Base-by-base conservation (phyloP, 176 grass and related monocot species). In the Avena atlantica region DNA sequence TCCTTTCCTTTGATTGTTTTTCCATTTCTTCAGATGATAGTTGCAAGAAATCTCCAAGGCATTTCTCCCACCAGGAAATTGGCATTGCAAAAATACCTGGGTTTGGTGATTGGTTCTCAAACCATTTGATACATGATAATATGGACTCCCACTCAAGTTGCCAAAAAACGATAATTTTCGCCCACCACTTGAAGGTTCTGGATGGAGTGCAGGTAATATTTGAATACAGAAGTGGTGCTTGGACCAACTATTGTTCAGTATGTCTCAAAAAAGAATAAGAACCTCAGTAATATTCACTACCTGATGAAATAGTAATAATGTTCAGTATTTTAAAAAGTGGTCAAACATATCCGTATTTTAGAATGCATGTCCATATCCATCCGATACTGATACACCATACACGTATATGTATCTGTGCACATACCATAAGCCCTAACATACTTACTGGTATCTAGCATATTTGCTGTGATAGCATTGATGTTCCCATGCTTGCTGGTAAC, bases 101-200 rank as follows among this genome's bases (percentile, higher is more conserved):
- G 52, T 98, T 98, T 92, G 78, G 86, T 59, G 79, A 95, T 52
- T 98, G 96, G 96, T 95, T 98, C 86, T 95, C 82, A 56, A 91
- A 91, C 84, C 90, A 98, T 91, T 98, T 89, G 50, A 84, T 84
- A 59, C 90, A 98, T 91, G 77, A 87, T 81, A 87, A 83, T 82
- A 24, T 89, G 52, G 89, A 92, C 45, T 77, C 88, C 63, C 78
- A 87, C 58, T 85, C 72, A 84, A 87, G 50, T 74, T 92, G 87
- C 85, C 91, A 95, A 79, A 98, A 98, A 92, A 98, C 90, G 2
- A 91, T 98, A 86, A 94, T 98, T 86, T 98, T 98, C 79, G 96
- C 91, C 12, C 96, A 98, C 85, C 93, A 98, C 91, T 88, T 98
- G 86, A 98, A 94, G 88, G 96, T 98, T 82, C 64, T 98, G 84